Conservation (phyloP, 2,329 filamentous ascomycete genomes). For the Tolypocladium inflatum region DNA sequence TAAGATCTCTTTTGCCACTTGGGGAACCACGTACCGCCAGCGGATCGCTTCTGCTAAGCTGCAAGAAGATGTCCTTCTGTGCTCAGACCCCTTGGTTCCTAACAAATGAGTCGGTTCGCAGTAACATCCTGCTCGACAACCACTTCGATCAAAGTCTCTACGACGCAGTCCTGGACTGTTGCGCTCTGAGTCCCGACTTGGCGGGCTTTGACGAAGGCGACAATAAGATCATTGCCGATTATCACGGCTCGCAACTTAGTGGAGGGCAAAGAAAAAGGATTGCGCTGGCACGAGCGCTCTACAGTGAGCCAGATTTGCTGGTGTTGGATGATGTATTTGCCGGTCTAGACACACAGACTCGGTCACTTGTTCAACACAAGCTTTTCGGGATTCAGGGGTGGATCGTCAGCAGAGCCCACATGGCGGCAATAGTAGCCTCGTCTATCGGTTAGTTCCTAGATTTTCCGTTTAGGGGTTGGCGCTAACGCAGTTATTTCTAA, state of each 20-base stretch:
- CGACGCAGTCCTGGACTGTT: not conserved
- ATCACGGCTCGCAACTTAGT: constrained; percentile 1
- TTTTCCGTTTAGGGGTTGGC: too few relatives aligned
- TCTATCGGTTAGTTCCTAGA: not conserved
- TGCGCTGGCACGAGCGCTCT: constrained; percentile 4
- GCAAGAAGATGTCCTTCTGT: not conserved
- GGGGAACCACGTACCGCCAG: not conserved
- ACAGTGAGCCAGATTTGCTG: not conserved
- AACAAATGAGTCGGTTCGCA: not conserved
- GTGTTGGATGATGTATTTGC: constrained; percentile 3
- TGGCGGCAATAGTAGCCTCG: not conserved
- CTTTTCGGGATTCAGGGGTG: not conserved
- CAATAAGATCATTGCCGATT: not conserved
- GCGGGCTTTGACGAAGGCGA: not conserved
- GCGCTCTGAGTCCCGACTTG: not conserved
- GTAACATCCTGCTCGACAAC: not conserved
- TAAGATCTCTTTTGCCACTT: not conserved
- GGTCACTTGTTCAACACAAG: not conserved
- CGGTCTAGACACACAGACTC: constrained; percentile 5
- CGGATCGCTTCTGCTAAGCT: not conserved
- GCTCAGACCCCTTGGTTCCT: constrained; percentile 1
- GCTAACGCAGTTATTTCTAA: not conserved
- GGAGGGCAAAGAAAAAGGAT: constrained; percentile 3
- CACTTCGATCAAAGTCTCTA: not conserved
- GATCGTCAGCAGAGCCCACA: not conserved